Percentiles rank a stretch among this genome's conserved stretches.
These are phyloP conservation scores for Lepidium didymum DNA, from an alignment of 345 rosid species.

Conservation along the genomic window DNA sequence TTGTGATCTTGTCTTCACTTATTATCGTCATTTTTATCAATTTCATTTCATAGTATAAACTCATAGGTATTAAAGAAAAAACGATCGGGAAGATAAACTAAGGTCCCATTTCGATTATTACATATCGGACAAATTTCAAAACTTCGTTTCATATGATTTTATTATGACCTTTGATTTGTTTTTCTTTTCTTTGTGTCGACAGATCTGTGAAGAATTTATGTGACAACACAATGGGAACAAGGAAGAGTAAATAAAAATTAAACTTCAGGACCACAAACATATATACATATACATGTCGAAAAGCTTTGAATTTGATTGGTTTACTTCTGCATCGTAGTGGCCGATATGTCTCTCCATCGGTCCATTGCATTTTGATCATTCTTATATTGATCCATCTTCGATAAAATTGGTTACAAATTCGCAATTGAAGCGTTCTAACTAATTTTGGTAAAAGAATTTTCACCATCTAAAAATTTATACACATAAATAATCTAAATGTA, in stretches of 20 bases:
- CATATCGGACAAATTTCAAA: background rate
- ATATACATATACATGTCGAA: constrained; percentile 12
- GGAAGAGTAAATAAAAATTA: background rate
- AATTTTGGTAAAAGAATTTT: background rate
- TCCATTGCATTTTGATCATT: constrained; percentile 15
- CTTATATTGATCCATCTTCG: background rate
- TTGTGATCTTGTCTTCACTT: background rate
- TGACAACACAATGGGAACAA: constrained; percentile 21
- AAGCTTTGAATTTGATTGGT: constrained; percentile 18
- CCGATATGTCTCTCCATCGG: constrained; percentile 22
- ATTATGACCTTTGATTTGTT: background rate
- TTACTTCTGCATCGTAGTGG: constrained; percentile 15
- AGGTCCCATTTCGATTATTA: constrained; percentile 1
- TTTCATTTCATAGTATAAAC: too few species aligned
- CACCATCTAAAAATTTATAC: too few species aligned
- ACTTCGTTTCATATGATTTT: constrained; percentile 2
- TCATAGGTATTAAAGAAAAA: too few species aligned
- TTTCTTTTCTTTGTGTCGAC: background rate
- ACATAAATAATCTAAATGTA: too few species aligned
- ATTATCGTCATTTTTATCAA: background rate
- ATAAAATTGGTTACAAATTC: background rate
- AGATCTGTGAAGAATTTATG: constrained; percentile 14
- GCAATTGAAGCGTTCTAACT: background rate
- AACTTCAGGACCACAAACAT: constrained; percentile 27
- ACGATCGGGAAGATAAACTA: background rate